A percentile compares a stretch with the other conserved stretches of the same genome.
phyloP scores from a whole-genome alignment of 2,329 filamentous ascomycete genomes.

The Berkeleyomyces rouxiae region DNA sequence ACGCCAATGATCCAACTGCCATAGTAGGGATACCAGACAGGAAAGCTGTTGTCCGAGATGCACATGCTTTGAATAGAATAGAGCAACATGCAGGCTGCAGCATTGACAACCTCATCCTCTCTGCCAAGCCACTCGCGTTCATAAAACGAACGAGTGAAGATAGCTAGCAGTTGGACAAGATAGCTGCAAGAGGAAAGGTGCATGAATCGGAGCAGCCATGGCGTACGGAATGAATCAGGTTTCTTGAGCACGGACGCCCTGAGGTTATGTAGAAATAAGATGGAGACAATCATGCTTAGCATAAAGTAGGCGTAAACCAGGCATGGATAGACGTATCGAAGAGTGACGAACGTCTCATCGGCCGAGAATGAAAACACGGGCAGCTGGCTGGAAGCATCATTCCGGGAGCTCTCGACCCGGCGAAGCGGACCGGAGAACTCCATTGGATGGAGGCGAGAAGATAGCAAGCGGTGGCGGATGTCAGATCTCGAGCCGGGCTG shows the following conservation, averaged over 20 bases:
- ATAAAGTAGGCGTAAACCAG: constrained; percentile 41
- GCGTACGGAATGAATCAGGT: constrained; percentile 25
- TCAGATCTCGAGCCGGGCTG: too few species aligned
- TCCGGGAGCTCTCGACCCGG: neutral
- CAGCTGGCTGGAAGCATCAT: neutral
- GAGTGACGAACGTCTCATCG: neutral
- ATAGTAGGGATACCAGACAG: constrained; percentile 46
- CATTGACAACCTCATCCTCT: constrained; percentile 36
- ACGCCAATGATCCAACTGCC: constrained; percentile 45
- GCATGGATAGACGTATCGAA: constrained; percentile 42
- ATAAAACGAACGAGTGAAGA: constrained; percentile 23
- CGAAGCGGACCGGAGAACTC: neutral
- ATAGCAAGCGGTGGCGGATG: neutral
- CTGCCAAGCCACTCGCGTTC: constrained; percentile 26
- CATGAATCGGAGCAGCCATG: constrained; percentile 14
- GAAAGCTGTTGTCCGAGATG: constrained; percentile 32
- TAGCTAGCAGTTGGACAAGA: constrained; percentile 27
- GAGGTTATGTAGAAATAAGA: constrained; percentile 35
- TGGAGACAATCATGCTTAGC: constrained; percentile 31
- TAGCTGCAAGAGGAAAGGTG: constrained; percentile 22
- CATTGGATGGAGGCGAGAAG: neutral
- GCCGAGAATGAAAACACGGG: neutral
- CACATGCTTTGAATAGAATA: constrained; percentile 44
- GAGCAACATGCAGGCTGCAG: constrained; percentile 44
- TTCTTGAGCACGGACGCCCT: constrained; percentile 21